Evolutionary conservation across 306 rosid species (phyloP), one percentile per base, ranked within the genome.

Genomic region (Ammopiptanthus mongolicus): DNA sequence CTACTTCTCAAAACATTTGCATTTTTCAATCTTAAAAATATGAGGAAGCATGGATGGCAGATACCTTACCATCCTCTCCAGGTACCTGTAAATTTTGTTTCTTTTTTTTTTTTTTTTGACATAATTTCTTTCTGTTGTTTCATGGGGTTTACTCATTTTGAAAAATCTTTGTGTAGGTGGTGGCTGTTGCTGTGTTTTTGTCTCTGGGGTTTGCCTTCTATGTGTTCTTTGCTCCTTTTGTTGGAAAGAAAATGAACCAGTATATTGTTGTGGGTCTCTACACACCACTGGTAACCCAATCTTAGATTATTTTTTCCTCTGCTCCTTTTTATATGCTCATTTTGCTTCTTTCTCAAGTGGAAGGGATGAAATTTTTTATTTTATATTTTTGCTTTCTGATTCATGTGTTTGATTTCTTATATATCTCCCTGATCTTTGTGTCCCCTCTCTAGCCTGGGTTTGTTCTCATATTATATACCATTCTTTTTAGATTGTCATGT

Each of bases 41-140:
- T 92, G 97, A 90, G 97, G 86, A 92, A 88, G 85, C 86, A 90
- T 79, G 97, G 97, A 59, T 92, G 97, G 97, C 92, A 92, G 78
- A 89, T 92, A 23, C 97, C 97, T 51, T 87, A 90, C 77, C 97
- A 92, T 63, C 97, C 96, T 70, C 92, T 92, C 2, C 97, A 92
- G 97, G 97, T 92, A 17, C 33, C 29, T 68, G 36, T 46, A 25
- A 18, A 39, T 1, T 56, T 73, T 60, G 29, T 44, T 17, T 5
- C 28, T 25, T 2, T 25, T 25, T 25, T 25, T 5, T 18, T 6
- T 17, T 5, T 42, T 8, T 6, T 62, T 51, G 71, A 1, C 34
- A 67, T 21, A 36, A 69, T 25, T 55, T 36, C 0, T 77, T 53
- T 0, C 34, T 47, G 14, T 48, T 25, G 72, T 57, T 47, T 46